A percentile compares a stretch with the other conserved stretches of the same genome.
These are phyloP conservation scores for Cymbopogon citratus DNA, from an alignment of 176 grass and related monocot species.

Conservation along the genomic window DNA sequence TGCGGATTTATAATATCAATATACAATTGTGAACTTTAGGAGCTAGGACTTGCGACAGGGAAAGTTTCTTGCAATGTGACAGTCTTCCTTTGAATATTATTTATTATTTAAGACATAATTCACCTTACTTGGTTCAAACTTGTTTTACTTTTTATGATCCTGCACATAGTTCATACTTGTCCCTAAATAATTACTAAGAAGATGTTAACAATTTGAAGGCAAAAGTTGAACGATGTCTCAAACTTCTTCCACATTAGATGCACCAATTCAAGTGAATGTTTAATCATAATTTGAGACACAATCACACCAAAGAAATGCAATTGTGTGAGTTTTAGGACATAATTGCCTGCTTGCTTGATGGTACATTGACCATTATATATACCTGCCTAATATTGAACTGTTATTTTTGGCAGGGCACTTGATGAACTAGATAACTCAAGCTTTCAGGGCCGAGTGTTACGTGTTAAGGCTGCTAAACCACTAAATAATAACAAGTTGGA, in stretches of 20 bases:
- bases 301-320: background rate
- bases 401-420: slow-evolving; percentile 57
- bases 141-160: background rate
- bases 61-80: background rate
- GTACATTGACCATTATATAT: background rate
- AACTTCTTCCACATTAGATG: background rate
- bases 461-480: slow-evolving; percentile 80
- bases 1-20: slow-evolving; percentile 20
- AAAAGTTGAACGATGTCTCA: background rate
- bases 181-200: background rate
- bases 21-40: slow-evolving; percentile 16
- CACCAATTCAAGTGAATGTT: background rate
- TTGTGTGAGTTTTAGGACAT: background rate
- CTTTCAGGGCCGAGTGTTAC: slow-evolving; percentile 84
- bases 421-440: slow-evolving; percentile 95
- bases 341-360: background rate
- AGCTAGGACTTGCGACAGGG: background rate
- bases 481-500: slow-evolving; percentile 65
- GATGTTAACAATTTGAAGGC: background rate
- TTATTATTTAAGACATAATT: background rate
- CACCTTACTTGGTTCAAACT: background rate
- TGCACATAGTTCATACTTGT: background rate
- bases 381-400: background rate
- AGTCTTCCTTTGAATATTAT: background rate
- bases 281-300: background rate